Base-by-base conservation (phyloP, 306 rosid genomes). In the Cucumis cinereus region DNA sequence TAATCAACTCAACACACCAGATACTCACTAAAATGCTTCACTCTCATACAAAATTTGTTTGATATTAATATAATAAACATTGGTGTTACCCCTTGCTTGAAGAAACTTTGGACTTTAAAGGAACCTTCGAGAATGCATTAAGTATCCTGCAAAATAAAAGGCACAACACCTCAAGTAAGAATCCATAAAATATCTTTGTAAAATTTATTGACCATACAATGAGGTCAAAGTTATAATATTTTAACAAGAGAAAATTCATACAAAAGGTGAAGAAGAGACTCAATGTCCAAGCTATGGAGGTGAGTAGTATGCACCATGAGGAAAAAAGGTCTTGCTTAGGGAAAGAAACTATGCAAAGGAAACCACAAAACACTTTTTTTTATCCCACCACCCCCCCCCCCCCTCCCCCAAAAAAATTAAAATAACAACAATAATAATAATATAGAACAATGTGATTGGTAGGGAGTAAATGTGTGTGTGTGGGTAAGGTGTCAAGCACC, bases 51-150 rank as follows among this genome's bases (percentile, higher is more conserved):
- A 40, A 76, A 26, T 76, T 59, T 24, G 23, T 4, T 62, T 19
- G 16, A 26, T 63, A 57, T 49, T 17, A 41, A 49, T 22, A 63
- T 3, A 52, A 45, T 63, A 49, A 49, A 20, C 26, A 77, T 8
- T n/a, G 36, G 63, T 0, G 54, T 72, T 79, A 93, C 98, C 93
- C 90, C 84, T 84, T 82, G 84, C 55, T 76, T 40, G 89, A 79
- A 81, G 97, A 80, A 63, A 84, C 85, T 85, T 77, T 83, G 24
- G 92, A 80, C 83, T 81, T 85, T 58, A 89, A 79, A 80, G 92
- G 89, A 83, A 85, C 83, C 92, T 88, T 93, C 55, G 96, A 84
- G 85, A 86, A 87, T 17, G 92, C 92, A 79, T 80, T 83, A 59
- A 93, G 90, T 75, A 93, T 91, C 87, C 98, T 93, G 97, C 56